Base-by-base conservation (phyloP, 2,329 filamentous ascomycete genomes). In the Periconia sp. region DNA sequence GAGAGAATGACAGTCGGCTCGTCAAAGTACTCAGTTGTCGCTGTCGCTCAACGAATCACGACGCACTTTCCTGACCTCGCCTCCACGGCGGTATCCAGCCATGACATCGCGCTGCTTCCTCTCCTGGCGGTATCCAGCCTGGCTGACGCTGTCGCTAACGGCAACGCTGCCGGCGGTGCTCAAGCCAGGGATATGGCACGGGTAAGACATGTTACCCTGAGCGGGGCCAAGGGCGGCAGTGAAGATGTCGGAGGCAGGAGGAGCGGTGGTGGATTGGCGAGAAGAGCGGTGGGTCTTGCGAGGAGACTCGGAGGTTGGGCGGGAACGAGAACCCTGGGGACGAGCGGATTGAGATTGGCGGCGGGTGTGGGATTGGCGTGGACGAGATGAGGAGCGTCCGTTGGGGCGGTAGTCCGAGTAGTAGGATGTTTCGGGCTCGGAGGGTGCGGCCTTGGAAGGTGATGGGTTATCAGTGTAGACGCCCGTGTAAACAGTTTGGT, bases 11-110 rank as follows among this genome's bases (percentile, higher is more conserved):
- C 33, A 37, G 33, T 37, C 13, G 10, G n/a, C n/a, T 37, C 13
- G 33, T 37, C 3, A 37, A 11, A 37, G 11, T 14, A 18, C 19
- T 51, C 45, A 58, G 43, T 50, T 43, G 53, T 82, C 81, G 57
- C 80, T 82, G 57, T 83, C 81, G 63, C 80, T 82, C 69, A 83
- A 65, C 63, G 79, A 81, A 57, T 83, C 81, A 55, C 80, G 74
- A 43, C 80, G 68, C 9, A 70, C 68, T 10, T 62, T 55, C 37
- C 78, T 73, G 15, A 72, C 72, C n/a, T 72, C n/a, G n/a, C n/a
- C 73, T 20, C 41, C 43, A 17, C 74, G 62, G 17, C 75, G 59
- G 56, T 77, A 77, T 2, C 75, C 75, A 46, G 71, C 71, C 73
- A 74, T 74, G 51, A 74, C 72, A 74, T 78, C 62, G 69, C 76